These are phyloP conservation scores for Kwoniella sp. DNA, from an alignment of 768 basidiomycete species.

Conservation along the genomic window DNA sequence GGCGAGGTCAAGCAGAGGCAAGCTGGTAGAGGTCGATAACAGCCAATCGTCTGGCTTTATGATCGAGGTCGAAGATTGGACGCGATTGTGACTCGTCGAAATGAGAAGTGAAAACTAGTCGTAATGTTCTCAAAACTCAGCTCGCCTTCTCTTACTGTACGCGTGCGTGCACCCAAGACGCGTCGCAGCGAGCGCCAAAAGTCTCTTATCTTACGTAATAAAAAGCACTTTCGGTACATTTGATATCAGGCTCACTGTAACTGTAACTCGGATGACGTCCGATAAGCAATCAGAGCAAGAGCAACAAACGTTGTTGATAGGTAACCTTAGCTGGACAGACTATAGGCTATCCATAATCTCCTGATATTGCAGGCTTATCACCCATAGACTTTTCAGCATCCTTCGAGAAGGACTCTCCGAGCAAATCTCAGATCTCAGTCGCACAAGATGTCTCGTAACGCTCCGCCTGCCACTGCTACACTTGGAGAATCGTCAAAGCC, in stretches of 20 bases:
- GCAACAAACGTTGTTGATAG: not conserved
- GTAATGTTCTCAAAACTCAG: slow-evolving; percentile 5
- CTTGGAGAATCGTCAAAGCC: slow-evolving; percentile 40
- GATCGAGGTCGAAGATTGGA: not conserved
- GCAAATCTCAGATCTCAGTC: not conserved
- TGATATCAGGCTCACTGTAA: not conserved
- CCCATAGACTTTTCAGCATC: not conserved
- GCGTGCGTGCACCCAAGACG: not conserved
- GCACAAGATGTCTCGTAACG: not conserved
- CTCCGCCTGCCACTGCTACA: not conserved
- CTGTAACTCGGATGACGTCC: not conserved
- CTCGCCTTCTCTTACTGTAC: too few species aligned
- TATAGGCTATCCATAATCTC: too few species aligned
- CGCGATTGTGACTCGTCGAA: too few species aligned
- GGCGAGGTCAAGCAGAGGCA: too few species aligned
- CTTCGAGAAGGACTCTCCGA: not conserved
- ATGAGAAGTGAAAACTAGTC: not conserved
- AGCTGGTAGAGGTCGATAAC: too few species aligned
- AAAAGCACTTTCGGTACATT: too few species aligned
- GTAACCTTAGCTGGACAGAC: not conserved
- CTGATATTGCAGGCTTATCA: too few species aligned
- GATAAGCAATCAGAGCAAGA: not conserved
- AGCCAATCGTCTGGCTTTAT: too few species aligned
- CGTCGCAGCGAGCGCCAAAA: not conserved
- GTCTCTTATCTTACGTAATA: too few species aligned